Conservation (phyloP, 352 stramenopile species). For the Phytophthora aleatoria region DNA sequence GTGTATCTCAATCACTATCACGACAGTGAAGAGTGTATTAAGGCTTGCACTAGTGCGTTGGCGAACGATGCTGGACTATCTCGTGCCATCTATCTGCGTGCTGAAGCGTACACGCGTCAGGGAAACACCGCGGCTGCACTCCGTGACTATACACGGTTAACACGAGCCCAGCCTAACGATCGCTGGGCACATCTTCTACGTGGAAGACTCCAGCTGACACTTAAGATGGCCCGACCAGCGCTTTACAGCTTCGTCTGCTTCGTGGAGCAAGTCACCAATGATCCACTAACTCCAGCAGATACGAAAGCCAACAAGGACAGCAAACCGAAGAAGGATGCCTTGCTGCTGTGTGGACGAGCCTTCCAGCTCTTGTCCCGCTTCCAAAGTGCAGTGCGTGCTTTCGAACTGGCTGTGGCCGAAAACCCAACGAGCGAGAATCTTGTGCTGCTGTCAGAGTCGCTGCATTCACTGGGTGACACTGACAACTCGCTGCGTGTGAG, state of each 20-base stretch:
- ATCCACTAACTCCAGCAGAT: not conserved
- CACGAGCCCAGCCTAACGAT: slow-evolving; percentile 60
- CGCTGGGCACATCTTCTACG: slow-evolving; percentile 68
- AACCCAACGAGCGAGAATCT: slow-evolving; percentile 77
- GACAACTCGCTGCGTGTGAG: slow-evolving; percentile 79
- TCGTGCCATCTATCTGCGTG: slow-evolving; percentile 68
- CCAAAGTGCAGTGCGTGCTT: slow-evolving; percentile 62
- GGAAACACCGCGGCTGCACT: slow-evolving; percentile 60
- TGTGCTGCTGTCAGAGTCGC: slow-evolving; percentile 76
- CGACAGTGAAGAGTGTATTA: slow-evolving; percentile 68
- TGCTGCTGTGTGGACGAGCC: slow-evolving; percentile 62
- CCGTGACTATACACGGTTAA: slow-evolving; percentile 68
- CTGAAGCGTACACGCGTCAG: slow-evolving; percentile 66
- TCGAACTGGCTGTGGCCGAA: slow-evolving; percentile 60
- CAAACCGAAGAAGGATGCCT: slow-evolving; percentile 33
- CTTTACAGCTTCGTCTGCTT: slow-evolving; percentile 82
- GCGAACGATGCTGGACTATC: slow-evolving; percentile 67
- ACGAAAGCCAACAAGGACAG: slow-evolving; percentile 4
- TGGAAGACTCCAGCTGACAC: slow-evolving; percentile 59
- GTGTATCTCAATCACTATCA: slow-evolving; percentile 86
- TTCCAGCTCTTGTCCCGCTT: slow-evolving; percentile 79
- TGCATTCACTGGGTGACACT: slow-evolving; percentile 82
- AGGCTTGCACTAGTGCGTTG: slow-evolving; percentile 65
- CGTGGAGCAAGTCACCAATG: slow-evolving; percentile 46
- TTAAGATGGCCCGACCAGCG: slow-evolving; percentile 57